A percentile compares a stretch with the other conserved stretches of the same genome.
Conservation (phyloP, 73 alveolate genomes). For the Blepharisma japonicum region DNA sequence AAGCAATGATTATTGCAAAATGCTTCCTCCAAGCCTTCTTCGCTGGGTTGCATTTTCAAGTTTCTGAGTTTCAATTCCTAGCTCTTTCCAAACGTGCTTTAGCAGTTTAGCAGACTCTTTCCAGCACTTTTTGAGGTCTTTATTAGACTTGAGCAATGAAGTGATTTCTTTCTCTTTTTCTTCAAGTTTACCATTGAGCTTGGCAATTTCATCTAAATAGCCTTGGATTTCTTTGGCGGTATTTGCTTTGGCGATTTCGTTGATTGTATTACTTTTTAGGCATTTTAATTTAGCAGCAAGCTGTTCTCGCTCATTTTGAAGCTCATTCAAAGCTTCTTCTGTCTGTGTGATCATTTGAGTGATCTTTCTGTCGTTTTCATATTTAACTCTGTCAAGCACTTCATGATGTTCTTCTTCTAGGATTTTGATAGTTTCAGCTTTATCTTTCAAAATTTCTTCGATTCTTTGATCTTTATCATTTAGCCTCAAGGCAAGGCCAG, state of each 20-base stretch:
- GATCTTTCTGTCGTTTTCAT: slow-evolving; percentile 10
- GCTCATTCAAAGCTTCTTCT: slow-evolving; percentile 15
- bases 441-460: slow-evolving; percentile 17
- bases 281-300: not conserved
- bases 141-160: slow-evolving; percentile 39
- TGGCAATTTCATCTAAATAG: slow-evolving; percentile 31
- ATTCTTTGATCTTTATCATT: slow-evolving; percentile 18
- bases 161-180: slow-evolving; percentile 56
- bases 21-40: not conserved
- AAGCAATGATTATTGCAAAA: no score
- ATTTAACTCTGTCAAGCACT: not conserved
- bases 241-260: not conserved
- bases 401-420: slow-evolving; percentile 7
- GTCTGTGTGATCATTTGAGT: slow-evolving; percentile 1
- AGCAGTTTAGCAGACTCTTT: slow-evolving; percentile 27
- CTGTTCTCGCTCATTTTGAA: slow-evolving; percentile 18
- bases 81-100: slow-evolving; percentile 26
- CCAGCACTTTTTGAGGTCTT: slow-evolving; percentile 59
- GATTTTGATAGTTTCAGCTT: slow-evolving; percentile 14
- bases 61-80: slow-evolving; percentile 26
- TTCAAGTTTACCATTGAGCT: slow-evolving; percentile 52
- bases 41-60: slow-evolving; percentile 1
- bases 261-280: not conserved
- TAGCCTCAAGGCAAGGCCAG: not conserved
- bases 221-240: not conserved